Percentiles rank a stretch among this genome's conserved stretches.
Evolutionary conservation across 305 asterid species (phyloP).

Genomic region (Fraxinus albicans): DNA sequence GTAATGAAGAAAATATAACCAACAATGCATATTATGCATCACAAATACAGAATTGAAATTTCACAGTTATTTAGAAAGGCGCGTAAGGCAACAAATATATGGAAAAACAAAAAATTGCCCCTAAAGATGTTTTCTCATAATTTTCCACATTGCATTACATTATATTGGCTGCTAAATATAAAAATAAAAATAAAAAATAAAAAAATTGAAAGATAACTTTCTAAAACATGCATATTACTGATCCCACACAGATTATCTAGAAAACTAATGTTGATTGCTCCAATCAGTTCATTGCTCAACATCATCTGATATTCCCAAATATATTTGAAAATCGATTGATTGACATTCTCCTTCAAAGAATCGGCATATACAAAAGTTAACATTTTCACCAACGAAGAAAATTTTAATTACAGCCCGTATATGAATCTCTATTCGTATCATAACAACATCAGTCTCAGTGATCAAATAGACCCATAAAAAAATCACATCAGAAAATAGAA

Average conservation of each 20-base stretch:
- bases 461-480: constrained; percentile 8
- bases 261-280: neutral
- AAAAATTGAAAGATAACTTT: neutral
- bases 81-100: neutral
- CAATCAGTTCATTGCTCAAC: constrained; percentile 7
- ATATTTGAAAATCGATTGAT: neutral
- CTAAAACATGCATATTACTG: neutral
- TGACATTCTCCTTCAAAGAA: neutral
- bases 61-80: neutral
- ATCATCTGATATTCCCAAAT: neutral
- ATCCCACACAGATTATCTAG: neutral
- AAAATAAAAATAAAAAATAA: neutral
- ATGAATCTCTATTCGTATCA: constrained; percentile 2
- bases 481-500: neutral
- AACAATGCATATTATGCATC: neutral
- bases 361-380: neutral
- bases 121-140: neutral
- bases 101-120: neutral
- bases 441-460: constrained; percentile 16
- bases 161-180: neutral
- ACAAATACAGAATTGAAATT: neutral
- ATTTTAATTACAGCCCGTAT: neutral
- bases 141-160: neutral
- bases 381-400: neutral
- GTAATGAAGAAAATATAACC: neutral